phyloP scores from a whole-genome alignment of 305 asterid species.

The Rubia balearica region DNA sequence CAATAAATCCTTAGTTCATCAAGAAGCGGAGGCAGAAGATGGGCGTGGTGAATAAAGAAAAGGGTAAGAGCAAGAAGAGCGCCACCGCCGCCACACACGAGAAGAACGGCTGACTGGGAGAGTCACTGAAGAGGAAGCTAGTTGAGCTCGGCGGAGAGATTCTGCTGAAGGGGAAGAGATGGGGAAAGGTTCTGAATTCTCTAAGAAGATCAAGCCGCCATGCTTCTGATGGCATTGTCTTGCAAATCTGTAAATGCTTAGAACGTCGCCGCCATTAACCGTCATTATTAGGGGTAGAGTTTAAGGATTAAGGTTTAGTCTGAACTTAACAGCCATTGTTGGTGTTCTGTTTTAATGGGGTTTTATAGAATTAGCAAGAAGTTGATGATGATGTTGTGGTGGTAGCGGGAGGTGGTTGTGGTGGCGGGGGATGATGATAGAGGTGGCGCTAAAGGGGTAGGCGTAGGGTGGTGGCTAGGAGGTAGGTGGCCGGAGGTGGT shows the following conservation, averaged over 20 bases:
- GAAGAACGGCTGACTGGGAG: slow-evolving; percentile 22
- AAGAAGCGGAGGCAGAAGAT: slow-evolving; percentile 67
- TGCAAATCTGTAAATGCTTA: slow-evolving; percentile 10
- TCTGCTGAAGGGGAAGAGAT: slow-evolving; percentile 33
- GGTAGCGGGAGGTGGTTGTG: too few relatives aligned
- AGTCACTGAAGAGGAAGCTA: slow-evolving; percentile 47
- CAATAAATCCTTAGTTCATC: too few relatives aligned
- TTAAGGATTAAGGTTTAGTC: not conserved
- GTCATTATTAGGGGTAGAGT: slow-evolving; percentile 14
- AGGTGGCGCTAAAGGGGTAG: too few relatives aligned
- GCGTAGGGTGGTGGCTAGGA: too few relatives aligned
- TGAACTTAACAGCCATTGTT: not conserved
- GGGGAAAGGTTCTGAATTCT: slow-evolving; percentile 42
- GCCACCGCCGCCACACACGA: not conserved
- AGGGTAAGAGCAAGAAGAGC: slow-evolving; percentile 41
- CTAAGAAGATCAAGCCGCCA: slow-evolving; percentile 80
- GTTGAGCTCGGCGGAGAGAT: slow-evolving; percentile 45
- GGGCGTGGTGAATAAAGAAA: slow-evolving; percentile 40
- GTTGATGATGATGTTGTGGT: not conserved
- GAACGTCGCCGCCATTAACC: not conserved
- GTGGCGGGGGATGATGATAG: too few relatives aligned
- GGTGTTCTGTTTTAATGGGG: not conserved
- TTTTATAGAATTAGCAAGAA: not conserved
- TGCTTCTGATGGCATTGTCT: slow-evolving; percentile 71
- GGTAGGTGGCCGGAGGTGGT: too few relatives aligned